Evolutionary conservation across 352 stramenopile species (phyloP).

Genomic region (Globisporangium ultimum): DNA sequence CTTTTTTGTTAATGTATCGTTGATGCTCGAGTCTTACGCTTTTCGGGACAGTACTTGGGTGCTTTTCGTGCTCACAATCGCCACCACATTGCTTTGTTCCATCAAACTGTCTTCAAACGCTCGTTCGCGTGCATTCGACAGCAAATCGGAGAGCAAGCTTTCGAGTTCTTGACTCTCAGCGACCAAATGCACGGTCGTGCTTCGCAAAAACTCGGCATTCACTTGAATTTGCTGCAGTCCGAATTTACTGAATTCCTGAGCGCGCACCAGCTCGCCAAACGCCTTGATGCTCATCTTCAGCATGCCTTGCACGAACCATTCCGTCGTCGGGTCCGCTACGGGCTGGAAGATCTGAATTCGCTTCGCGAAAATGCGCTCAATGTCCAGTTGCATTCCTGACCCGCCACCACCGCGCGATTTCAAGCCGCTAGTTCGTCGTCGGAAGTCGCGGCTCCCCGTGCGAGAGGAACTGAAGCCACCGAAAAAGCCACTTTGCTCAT

Average conservation of each 20-base stretch:
- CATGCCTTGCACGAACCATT: conserved; percentile 67
- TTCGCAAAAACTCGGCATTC: conserved; percentile 70
- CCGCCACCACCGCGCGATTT: conserved; percentile 48
- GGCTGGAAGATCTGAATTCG: conserved; percentile 65
- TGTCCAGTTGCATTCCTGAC: conserved; percentile 66
- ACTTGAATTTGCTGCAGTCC: conserved; percentile 79
- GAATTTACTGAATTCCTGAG: conserved; percentile 60
- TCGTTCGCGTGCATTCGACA: conserved; percentile 73
- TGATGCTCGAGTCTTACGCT: conserved; percentile 3
- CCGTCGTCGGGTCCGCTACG: conserved; percentile 41
- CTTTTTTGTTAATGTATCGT: not conserved
- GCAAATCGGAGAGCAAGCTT: conserved; percentile 66
- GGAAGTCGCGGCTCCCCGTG: conserved; percentile 57
- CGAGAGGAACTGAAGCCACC: conserved; percentile 29
- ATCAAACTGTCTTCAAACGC: conserved; percentile 66
- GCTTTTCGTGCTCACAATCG: conserved; percentile 82
- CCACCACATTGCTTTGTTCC: conserved; percentile 78
- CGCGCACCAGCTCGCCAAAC: conserved; percentile 61
- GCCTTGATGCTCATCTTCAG: conserved; percentile 81
- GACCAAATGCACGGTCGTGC: conserved; percentile 53
- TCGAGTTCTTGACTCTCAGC: conserved; percentile 63
- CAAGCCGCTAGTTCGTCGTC: conserved; percentile 48
- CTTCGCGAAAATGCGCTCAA: conserved; percentile 83
- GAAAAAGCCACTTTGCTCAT: conserved; percentile 55
- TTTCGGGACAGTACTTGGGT: conserved; percentile 61